phyloP scores from a whole-genome alignment of 345 rosid species.

The Theobroma cacao region DNA sequence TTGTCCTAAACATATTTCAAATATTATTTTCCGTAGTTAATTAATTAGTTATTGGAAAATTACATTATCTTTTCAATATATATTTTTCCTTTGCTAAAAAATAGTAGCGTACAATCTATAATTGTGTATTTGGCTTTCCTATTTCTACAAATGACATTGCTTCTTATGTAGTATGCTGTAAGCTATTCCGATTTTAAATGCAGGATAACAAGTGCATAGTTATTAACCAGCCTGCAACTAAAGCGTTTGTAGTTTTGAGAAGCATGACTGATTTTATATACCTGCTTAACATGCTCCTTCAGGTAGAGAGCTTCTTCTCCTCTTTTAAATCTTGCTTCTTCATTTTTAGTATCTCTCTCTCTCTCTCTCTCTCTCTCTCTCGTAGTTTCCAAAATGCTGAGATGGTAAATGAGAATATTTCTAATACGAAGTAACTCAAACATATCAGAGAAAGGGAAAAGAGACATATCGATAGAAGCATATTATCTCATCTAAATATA shows the following conservation, averaged over 20 bases:
- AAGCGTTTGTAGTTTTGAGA: slow-evolving; percentile 44
- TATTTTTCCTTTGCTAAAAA: neutral
- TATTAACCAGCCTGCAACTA: slow-evolving; percentile 47
- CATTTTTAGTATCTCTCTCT: neutral
- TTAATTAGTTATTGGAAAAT: neutral
- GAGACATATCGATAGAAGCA: no score
- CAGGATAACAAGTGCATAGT: slow-evolving; percentile 58
- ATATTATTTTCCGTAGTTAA: neutral
- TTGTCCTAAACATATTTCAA: neutral
- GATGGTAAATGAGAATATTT: neutral
- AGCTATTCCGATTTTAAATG: slow-evolving; percentile 14
- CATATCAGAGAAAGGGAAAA: neutral
- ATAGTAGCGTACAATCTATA: neutral
- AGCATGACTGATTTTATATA: slow-evolving; percentile 64
- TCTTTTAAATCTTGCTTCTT: neutral
- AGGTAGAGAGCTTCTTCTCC: slow-evolving; percentile 40
- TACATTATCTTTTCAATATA: neutral
- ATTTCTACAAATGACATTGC: neutral
- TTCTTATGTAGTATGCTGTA: neutral
- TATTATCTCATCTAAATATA: neutral
- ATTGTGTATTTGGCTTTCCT: neutral
- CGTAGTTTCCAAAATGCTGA: neutral
- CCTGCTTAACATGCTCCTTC: slow-evolving; percentile 72
- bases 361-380: neutral
- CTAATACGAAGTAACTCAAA: neutral